Conservation (phyloP, 179 eudicot genomes). For the Silene coronaria region DNA sequence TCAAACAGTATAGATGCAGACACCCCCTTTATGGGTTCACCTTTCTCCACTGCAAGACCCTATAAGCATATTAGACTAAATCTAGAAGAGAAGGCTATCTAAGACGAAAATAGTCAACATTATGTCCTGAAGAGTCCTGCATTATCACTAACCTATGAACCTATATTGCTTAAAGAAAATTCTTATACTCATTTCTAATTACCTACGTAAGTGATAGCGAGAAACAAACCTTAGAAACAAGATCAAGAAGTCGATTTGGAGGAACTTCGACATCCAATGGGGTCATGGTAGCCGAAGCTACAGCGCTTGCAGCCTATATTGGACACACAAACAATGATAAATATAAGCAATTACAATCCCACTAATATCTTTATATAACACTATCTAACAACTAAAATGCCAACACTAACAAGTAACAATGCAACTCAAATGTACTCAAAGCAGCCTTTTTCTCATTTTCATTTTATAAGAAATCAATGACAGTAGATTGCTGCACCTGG, state of each 20-base stretch:
- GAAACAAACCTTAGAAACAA: conserved; percentile 64
- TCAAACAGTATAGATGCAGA: conserved; percentile 46
- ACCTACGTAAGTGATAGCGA: not conserved
- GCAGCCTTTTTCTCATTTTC: not conserved
- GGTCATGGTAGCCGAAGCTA: conserved; percentile 85
- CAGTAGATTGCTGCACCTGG: not conserved
- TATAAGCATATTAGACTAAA: conserved; percentile 41
- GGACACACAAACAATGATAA: not conserved
- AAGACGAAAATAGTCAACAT: not conserved
- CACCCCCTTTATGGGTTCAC: conserved; percentile 59
- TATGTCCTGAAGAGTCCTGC: not conserved
- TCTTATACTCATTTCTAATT: no score
- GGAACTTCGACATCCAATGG: conserved; percentile 68
- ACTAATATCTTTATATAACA: not conserved
- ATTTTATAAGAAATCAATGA: not conserved
- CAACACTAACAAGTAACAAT: not conserved
- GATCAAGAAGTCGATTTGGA: conserved; percentile 63
- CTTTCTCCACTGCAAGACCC: conserved; percentile 95
- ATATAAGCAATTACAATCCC: not conserved
- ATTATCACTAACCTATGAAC: not conserved
- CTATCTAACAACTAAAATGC: not conserved
- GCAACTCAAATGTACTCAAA: not conserved
- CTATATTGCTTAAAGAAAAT: not conserved
- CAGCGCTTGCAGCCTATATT: conserved; percentile 65
- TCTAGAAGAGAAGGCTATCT: not conserved